These are phyloP conservation scores for Pseudozyma sp. DNA, from an alignment of 1,284 basidiomycete genomes.

Conservation along the genomic window DNA sequence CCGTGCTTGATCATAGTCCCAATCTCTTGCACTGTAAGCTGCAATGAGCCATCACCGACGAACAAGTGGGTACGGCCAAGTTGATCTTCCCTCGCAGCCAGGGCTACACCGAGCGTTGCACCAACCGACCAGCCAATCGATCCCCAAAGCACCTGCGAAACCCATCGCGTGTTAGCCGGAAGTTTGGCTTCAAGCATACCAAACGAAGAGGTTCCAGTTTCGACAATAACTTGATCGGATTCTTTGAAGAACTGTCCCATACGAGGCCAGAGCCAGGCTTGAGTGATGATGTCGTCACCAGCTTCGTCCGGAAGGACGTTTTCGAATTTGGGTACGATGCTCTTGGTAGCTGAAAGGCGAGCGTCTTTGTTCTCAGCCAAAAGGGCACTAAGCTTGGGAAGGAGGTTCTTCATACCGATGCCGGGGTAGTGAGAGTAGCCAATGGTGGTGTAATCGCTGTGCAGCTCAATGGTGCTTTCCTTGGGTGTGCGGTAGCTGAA, in stretches of 20 bases:
- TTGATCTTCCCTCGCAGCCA: slow-evolving; percentile 79
- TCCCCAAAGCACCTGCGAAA: slow-evolving; percentile 78
- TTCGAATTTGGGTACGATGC: slow-evolving; percentile 30
- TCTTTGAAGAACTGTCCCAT: slow-evolving; percentile 81
- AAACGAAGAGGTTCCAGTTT: slow-evolving; percentile 61
- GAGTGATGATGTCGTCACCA: slow-evolving; percentile 29
- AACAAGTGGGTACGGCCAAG: slow-evolving; percentile 80
- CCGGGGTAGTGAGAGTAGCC: slow-evolving; percentile 71
- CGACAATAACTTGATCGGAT: slow-evolving; percentile 57
- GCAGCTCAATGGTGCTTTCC: slow-evolving; percentile 75
- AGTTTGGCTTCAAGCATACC: slow-evolving; percentile 47
- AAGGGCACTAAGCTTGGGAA: slow-evolving; percentile 53
- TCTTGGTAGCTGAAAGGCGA: slow-evolving; percentile 30
- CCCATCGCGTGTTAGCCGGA: slow-evolving; percentile 60
- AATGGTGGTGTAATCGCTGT: slow-evolving; percentile 73
- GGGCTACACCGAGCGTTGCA: slow-evolving; percentile 76
- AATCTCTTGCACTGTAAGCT: slow-evolving; percentile 73
- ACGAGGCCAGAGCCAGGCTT: slow-evolving; percentile 81
- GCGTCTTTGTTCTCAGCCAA: slow-evolving; percentile 17
- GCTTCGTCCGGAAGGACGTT: slow-evolving; percentile 29
- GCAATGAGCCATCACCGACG: slow-evolving; percentile 76
- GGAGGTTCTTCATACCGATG: slow-evolving; percentile 64
- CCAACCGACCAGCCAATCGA: slow-evolving; percentile 89
- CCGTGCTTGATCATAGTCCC: slow-evolving; percentile 80
- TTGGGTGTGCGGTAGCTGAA: slow-evolving; percentile 67